Percentiles rank a stretch among this genome's conserved stretches.
Conservation (phyloP, 176 grass and related monocot genomes). For the Paspalum vaginatum region DNA sequence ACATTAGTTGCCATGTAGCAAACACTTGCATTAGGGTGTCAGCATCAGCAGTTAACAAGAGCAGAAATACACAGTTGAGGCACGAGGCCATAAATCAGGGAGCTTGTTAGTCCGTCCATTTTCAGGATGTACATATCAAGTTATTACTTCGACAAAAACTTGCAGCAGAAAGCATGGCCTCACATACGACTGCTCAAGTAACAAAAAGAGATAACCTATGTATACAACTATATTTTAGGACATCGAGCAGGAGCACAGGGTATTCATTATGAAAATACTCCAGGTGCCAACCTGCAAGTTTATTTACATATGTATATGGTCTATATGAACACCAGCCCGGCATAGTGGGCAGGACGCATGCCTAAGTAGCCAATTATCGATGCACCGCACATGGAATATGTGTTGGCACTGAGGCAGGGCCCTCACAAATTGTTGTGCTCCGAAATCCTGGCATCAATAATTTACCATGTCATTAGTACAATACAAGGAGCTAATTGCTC, state of each 20-base stretch:
- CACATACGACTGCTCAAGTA: constrained; percentile 23
- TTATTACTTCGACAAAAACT: constrained; percentile 48
- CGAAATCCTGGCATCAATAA: constrained; percentile 53
- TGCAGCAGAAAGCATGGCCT: constrained; percentile 37
- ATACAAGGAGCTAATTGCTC: not conserved
- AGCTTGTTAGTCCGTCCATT: constrained; percentile 36
- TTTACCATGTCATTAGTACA: constrained; percentile 23
- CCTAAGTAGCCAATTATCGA: constrained; percentile 70
- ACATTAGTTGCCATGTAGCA: constrained; percentile 29
- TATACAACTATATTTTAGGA: constrained; percentile 40
- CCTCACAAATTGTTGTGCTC: constrained; percentile 51
- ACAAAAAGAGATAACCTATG: constrained; percentile 35
- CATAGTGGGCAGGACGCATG: constrained; percentile 79
- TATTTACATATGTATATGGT: constrained; percentile 59
- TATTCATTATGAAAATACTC: constrained; percentile 58
- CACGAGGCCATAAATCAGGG: constrained; percentile 14
- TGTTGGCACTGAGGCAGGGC: constrained; percentile 72
- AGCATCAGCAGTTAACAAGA: constrained; percentile 16
- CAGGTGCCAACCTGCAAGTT: constrained; percentile 45
- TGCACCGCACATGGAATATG: constrained; percentile 71
- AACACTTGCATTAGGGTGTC: constrained; percentile 34
- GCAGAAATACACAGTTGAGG: constrained; percentile 9
- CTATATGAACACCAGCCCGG: constrained; percentile 58
- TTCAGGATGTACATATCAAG: constrained; percentile 35
- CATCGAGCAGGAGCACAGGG: constrained; percentile 37